A percentile compares a stretch with the other conserved stretches of the same genome.
Conservation (phyloP, 2,329 filamentous ascomycete species). For the Microdochium paspali region DNA sequence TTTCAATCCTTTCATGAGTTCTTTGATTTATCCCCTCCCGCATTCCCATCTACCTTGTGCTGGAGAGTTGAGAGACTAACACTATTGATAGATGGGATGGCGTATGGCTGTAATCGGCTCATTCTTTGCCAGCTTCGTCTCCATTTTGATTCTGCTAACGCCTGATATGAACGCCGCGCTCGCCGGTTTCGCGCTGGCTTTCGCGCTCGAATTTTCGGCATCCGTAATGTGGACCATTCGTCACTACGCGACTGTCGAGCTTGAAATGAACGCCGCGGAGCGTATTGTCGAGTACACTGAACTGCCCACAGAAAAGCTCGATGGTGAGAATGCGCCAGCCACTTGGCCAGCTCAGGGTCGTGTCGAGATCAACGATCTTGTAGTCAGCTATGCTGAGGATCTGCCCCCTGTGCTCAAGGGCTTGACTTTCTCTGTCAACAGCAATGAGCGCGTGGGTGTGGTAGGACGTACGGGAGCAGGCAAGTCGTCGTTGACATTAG, state of each 20-base stretch:
- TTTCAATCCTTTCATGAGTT: no score
- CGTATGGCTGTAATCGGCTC: slow-evolving; percentile 63
- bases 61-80: no score
- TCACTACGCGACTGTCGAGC: slow-evolving; percentile 60
- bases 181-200: slow-evolving; percentile 67
- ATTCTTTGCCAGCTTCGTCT: slow-evolving; percentile 56
- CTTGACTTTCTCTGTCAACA: slow-evolving; percentile 55
- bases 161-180: slow-evolving; percentile 56
- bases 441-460: slow-evolving; percentile 64
- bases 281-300: slow-evolving; percentile 67
- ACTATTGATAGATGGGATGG: slow-evolving; percentile 51
- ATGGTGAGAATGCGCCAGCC: slow-evolving; percentile 51
- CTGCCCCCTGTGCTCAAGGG: slow-evolving; percentile 62
- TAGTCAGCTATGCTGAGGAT: slow-evolving; percentile 62
- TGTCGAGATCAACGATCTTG: slow-evolving; percentile 64
- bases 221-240: slow-evolving; percentile 58
- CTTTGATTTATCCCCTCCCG: no score
- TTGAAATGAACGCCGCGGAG: slow-evolving; percentile 73
- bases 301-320: slow-evolving; percentile 56
- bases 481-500: slow-evolving; percentile 67
- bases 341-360: slow-evolving; percentile 68
- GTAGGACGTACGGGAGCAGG: slow-evolving; percentile 71
- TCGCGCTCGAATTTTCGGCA: slow-evolving; percentile 59
- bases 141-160: slow-evolving; percentile 52
- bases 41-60: no score